phyloP scores from a whole-genome alignment of 2,329 filamentous ascomycete species.

The Thermochaetoides dissita region DNA sequence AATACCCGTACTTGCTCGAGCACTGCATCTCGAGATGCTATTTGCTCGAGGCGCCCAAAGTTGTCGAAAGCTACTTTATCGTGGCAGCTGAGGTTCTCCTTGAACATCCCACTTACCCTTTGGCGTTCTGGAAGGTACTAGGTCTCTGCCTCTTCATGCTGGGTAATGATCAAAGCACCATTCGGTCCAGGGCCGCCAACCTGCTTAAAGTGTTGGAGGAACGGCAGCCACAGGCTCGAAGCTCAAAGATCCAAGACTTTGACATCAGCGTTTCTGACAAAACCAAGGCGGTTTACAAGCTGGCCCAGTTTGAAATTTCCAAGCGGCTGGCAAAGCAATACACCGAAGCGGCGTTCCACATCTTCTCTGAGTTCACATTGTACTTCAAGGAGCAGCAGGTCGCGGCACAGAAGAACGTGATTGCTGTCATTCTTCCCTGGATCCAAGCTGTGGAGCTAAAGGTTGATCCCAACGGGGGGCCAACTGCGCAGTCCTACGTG shows the following conservation, averaged over 20 bases:
- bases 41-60: constrained; percentile 62
- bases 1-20: constrained; percentile 72
- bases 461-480: constrained; percentile 79
- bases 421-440: constrained; percentile 90
- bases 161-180: constrained; percentile 79
- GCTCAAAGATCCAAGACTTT: constrained; percentile 87
- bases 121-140: constrained; percentile 81
- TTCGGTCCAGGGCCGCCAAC: constrained; percentile 74
- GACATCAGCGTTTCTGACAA: constrained; percentile 98
- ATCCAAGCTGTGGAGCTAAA: constrained; percentile 88
- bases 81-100: constrained; percentile 80
- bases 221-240: constrained; percentile 55
- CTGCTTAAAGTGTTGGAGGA: constrained; percentile 72
- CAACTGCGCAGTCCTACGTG: constrained; percentile 85
- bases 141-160: constrained; percentile 82
- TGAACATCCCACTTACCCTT: constrained; percentile 66
- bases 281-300: constrained; percentile 93
- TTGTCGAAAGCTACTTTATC: constrained; percentile 87
- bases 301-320: constrained; percentile 93
- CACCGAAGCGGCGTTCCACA: constrained; percentile 74
- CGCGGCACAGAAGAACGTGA: constrained; percentile 78
- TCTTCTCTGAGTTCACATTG: constrained; percentile 89
- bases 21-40: constrained; percentile 90
- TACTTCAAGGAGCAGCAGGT: constrained; percentile 82
- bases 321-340: constrained; percentile 80